A percentile compares a stretch with the other conserved stretches of the same genome.
Evolutionary conservation across 1,284 basidiomycete species (phyloP).

Genomic region (Cutaneotrichosporon sp.): DNA sequence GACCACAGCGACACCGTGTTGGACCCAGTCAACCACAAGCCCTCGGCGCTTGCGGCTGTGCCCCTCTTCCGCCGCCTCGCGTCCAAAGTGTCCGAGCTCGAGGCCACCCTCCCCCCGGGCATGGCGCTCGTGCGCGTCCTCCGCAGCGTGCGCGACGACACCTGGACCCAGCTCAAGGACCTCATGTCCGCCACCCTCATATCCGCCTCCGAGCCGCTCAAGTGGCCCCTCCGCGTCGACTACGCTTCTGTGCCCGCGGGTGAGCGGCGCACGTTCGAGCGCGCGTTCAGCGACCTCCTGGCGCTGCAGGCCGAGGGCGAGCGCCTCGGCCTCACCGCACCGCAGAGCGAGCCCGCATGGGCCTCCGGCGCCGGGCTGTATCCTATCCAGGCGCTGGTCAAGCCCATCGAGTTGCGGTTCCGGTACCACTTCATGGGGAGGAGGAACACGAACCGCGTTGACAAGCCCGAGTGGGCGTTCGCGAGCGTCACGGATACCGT

Average conservation of each 20-base stretch:
- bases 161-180: slow-evolving; percentile 73
- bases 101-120: slow-evolving; percentile 50
- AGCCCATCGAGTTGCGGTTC: slow-evolving; percentile 83
- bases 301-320: slow-evolving; percentile 67
- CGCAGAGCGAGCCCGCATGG: slow-evolving; percentile 14
- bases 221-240: slow-evolving; percentile 75
- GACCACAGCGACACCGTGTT: slow-evolving; percentile 41
- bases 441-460: slow-evolving; percentile 83
- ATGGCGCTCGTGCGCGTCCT: slow-evolving; percentile 58
- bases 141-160: slow-evolving; percentile 62
- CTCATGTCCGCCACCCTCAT: slow-evolving; percentile 64
- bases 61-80: slow-evolving; percentile 65
- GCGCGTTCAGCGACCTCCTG: slow-evolving; percentile 71
- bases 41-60: slow-evolving; percentile 55
- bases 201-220: slow-evolving; percentile 66
- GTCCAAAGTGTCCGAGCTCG: slow-evolving; percentile 60
- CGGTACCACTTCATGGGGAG: slow-evolving; percentile 92
- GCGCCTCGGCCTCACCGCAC: slow-evolving; percentile 12
- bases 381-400: slow-evolving; percentile 79
- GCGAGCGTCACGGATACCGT: slow-evolving; percentile 81
- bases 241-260: slow-evolving; percentile 60
- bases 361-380: slow-evolving; percentile 62
- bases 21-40: slow-evolving; percentile 50
- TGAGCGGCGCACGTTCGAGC: slow-evolving; percentile 67
- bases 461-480: slow-evolving; percentile 99